phyloP scores from a whole-genome alignment of 805 yeast genomes.

The Candida tammaniensis region DNA sequence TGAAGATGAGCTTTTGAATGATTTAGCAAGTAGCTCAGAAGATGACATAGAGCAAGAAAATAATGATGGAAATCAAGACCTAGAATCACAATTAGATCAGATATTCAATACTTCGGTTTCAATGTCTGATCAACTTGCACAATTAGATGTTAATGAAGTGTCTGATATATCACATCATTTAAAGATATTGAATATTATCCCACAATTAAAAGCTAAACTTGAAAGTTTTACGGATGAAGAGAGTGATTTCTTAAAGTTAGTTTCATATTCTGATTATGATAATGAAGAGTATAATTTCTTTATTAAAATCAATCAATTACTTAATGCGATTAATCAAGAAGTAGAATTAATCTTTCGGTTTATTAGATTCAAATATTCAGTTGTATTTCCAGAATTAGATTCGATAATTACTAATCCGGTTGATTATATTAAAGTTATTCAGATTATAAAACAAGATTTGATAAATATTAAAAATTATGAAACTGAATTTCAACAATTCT shows the following conservation, averaged over 20 bases:
- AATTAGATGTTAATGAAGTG: constrained; percentile 17
- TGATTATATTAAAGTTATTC: constrained; percentile 56
- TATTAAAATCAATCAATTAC: constrained; percentile 50
- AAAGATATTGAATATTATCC: constrained; percentile 21
- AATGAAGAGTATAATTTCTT: constrained; percentile 49
- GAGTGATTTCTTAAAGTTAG: constrained; percentile 28
- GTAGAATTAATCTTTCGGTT: constrained; percentile 47
- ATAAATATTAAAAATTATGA: constrained; percentile 27
- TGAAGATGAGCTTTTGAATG: constrained; percentile 42
- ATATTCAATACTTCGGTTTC: constrained; percentile 11
- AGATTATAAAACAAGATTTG: constrained; percentile 49
- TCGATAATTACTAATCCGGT: constrained; percentile 58
- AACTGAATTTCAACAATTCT: constrained; percentile 32
- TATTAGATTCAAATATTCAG: constrained; percentile 50
- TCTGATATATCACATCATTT: constrained; percentile 22
- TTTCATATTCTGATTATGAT: constrained; percentile 26
- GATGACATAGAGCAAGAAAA: constrained; percentile 1
- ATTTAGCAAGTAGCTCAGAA: constrained; percentile 19
- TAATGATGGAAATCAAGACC: neutral
- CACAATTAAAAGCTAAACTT: constrained; percentile 19
- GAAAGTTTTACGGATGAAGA: constrained; percentile 20
- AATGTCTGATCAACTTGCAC: constrained; percentile 9
- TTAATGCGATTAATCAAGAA: constrained; percentile 54
- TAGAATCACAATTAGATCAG: constrained; percentile 6
- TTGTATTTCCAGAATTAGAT: constrained; percentile 70